Conservation (phyloP, 2,329 filamentous ascomycete species). For the Polychaeton citri region DNA sequence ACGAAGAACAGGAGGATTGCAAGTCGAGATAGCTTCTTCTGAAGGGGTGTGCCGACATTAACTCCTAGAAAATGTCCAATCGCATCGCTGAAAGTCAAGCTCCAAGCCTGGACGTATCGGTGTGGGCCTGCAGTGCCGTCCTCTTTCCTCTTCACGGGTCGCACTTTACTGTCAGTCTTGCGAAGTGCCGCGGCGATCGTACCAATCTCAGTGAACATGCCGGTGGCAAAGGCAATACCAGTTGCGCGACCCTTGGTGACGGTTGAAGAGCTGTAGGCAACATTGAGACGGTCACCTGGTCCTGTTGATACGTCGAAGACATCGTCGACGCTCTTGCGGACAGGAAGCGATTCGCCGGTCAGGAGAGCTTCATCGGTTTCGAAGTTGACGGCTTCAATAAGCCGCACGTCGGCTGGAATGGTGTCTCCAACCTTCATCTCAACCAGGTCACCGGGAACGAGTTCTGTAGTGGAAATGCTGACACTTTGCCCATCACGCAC, state of each 20-base stretch:
- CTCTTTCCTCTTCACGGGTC: slow-evolving; percentile 26
- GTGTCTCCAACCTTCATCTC: slow-evolving; percentile 35
- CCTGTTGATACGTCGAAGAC: slow-evolving; percentile 41
- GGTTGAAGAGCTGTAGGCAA: slow-evolving; percentile 59
- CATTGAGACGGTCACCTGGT: slow-evolving; percentile 56
- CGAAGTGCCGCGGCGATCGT: slow-evolving; percentile 60
- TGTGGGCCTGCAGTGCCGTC: slow-evolving; percentile 21
- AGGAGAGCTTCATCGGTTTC: slow-evolving; percentile 57
- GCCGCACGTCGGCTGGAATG: slow-evolving; percentile 36
- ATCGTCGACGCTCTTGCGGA: slow-evolving; percentile 49
- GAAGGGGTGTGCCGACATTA: slow-evolving; percentile 66
- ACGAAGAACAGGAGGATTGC: slow-evolving; percentile 67
- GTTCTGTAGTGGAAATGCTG: slow-evolving; percentile 28
- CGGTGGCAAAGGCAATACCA: slow-evolving; percentile 57
- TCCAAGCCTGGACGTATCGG: slow-evolving; percentile 34
- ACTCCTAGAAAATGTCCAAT: slow-evolving; percentile 53
- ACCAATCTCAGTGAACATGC: slow-evolving; percentile 63
- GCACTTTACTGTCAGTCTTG: slow-evolving; percentile 37
- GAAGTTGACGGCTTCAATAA: slow-evolving; percentile 45
- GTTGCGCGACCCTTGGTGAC: slow-evolving; percentile 56
- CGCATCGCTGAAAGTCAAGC: slow-evolving; percentile 42
- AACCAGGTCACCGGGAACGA: slow-evolving; percentile 36
- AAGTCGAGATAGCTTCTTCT: slow-evolving; percentile 74
- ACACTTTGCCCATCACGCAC: slow-evolving; percentile 32
- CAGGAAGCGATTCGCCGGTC: slow-evolving; percentile 59